Conservation (phyloP, 768 basidiomycete species). For the Gautieria morchelliformis region DNA sequence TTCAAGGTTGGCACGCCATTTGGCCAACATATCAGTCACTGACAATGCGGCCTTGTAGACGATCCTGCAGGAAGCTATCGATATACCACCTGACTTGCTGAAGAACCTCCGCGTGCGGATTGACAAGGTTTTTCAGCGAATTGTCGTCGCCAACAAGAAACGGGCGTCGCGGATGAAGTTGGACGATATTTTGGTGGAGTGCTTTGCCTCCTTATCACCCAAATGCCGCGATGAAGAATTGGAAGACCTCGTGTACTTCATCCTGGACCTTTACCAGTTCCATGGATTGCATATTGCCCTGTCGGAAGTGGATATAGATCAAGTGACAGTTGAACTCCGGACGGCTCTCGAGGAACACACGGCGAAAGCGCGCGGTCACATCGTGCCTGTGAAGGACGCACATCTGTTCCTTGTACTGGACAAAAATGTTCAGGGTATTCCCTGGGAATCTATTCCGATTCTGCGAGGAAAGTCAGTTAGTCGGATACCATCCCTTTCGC, state of each 20-base stretch:
- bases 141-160: constrained; percentile 55
- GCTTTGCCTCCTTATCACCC: constrained; percentile 76
- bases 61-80: constrained; percentile 43
- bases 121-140: constrained; percentile 66
- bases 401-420: constrained; percentile 88
- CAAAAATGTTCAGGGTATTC: constrained; percentile 78
- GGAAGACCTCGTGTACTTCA: constrained; percentile 89
- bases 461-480: constrained; percentile 79
- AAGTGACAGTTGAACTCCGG: constrained; percentile 81
- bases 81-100: constrained; percentile 36
- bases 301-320: constrained; percentile 86
- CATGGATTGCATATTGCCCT: constrained; percentile 82
- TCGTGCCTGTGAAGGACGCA: constrained; percentile 33
- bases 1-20: constrained; percentile 65
- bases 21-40: background rate
- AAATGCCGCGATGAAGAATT: constrained; percentile 87
- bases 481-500: constrained; percentile 85
- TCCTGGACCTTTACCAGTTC: constrained; percentile 90
- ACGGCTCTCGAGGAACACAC: constrained; percentile 65
- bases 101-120: constrained; percentile 54
- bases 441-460: constrained; percentile 93
- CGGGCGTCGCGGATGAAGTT: constrained; percentile 41
- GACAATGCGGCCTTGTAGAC: constrained; percentile 33
- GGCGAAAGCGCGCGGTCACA: constrained; percentile 23
- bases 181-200: constrained; percentile 69